phyloP scores from a whole-genome alignment of 345 rosid species.

The Eucalyptus cloeziana region DNA sequence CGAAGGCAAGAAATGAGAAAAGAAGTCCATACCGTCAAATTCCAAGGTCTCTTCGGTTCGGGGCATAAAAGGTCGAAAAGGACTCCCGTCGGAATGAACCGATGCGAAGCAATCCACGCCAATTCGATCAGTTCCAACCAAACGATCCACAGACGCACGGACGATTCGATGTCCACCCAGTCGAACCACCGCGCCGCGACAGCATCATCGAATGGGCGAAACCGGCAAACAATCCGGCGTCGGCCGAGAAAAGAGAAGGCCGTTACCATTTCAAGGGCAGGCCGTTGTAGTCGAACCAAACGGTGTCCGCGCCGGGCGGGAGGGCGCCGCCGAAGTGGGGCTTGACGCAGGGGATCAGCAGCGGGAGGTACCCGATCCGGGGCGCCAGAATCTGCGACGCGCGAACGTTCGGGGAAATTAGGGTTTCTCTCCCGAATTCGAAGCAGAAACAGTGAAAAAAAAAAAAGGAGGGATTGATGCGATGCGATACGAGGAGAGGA shows the following conservation, averaged over 20 bases:
- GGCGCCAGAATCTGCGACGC: slow-evolving; percentile 45
- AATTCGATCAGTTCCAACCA: not conserved
- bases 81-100: slow-evolving; percentile 91
- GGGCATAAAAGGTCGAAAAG: slow-evolving; percentile 87
- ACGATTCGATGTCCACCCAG: not conserved
- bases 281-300: slow-evolving; percentile 90
- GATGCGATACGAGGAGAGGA: slow-evolving; percentile 37
- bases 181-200: not conserved
- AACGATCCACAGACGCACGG: not conserved
- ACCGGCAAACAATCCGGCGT: not conserved
- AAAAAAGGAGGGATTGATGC: not conserved
- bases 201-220: not conserved
- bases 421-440: not conserved
- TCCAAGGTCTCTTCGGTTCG: slow-evolving; percentile 93
- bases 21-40: slow-evolving; percentile 54
- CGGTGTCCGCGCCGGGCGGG: slow-evolving; percentile 78
- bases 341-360: slow-evolving; percentile 47
- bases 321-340: slow-evolving; percentile 75
- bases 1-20: not conserved
- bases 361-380: slow-evolving; percentile 74
- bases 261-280: slow-evolving; percentile 78
- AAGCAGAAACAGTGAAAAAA: not conserved
- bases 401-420: not conserved
- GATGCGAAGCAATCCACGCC: slow-evolving; percentile 3
- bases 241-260: not conserved